phyloP scores from a whole-genome alignment of 352 stramenopile genomes.

The Globisporangium parvum region DNA sequence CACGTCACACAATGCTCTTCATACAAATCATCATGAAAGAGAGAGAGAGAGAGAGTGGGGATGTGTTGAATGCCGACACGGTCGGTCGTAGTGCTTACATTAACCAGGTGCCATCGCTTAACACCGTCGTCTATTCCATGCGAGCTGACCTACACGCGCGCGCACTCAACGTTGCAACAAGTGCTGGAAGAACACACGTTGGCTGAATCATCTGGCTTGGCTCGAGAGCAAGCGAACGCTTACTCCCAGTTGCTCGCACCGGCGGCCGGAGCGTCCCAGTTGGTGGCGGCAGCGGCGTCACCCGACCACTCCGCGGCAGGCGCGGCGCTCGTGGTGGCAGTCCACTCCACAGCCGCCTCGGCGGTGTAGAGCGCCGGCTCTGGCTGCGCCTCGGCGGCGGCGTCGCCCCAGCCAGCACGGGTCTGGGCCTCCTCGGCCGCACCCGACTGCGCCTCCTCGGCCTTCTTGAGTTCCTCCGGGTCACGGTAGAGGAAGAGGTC shows the following conservation, averaged over 20 bases:
- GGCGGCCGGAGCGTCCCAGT: conserved; percentile 50
- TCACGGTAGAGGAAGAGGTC: conserved; percentile 99
- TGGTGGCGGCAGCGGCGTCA: conserved; percentile 45
- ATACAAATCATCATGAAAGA: too few species aligned
- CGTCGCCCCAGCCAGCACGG: conserved; percentile 68
- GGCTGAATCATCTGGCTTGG: conserved; percentile 2
- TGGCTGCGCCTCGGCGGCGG: conserved; percentile 31
- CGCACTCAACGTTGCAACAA: not conserved
- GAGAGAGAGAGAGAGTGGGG: too few species aligned
- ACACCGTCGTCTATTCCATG: conserved; percentile 93
- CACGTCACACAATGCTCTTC: too few species aligned
- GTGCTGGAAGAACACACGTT: conserved; percentile 4
- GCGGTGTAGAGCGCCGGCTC: conserved; percentile 54
- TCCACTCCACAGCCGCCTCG: conserved; percentile 59
- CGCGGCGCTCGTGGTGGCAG: conserved; percentile 25
- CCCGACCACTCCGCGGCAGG: conserved; percentile 72
- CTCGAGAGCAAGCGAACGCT: conserved; percentile 23
- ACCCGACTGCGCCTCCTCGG: conserved; percentile 93
- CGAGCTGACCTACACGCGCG: conserved; percentile 14
- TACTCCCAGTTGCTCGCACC: conserved; percentile 74
- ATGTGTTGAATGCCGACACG: too few species aligned
- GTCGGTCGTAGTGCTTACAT: conserved; percentile 59
- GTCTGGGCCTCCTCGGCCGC: conserved; percentile 71
- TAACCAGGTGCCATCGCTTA: conserved; percentile 91
- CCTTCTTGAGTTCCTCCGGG: conserved; percentile 99